Evolutionary conservation across 441 rosid species (phyloP), one percentile per base, ranked within the genome.

Genomic region (Cnidoscolus chayamansa): DNA sequence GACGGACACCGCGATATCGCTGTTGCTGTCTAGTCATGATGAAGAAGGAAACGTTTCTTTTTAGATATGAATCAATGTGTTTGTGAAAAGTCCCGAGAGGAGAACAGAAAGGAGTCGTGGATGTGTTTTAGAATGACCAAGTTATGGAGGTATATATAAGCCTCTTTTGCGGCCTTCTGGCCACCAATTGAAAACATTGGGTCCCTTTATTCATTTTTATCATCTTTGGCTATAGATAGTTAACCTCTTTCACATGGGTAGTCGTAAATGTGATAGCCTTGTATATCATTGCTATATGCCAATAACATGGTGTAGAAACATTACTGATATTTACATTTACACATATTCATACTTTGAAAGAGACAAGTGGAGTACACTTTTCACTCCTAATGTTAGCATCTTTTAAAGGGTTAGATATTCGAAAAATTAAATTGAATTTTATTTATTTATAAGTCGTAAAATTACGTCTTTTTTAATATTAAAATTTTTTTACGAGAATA

Each of bases 1-100:
- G 99, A 45, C 99, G 90, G 50, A 94, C 99, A 13, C 99, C 99
- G 17, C 98, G 91, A 76, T 87, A 94, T 19, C 99, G 84, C 74
- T 90, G 97, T 74, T 90, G 98, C 12, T 89, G 90, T 76, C 91
- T 81, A 19, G 94, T 87, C 96, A 91, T 90, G 67, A 56, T 65
- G n/a, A 43, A 35, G 50, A 48, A n/a, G 25, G 69, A 68, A 71
- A 74, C 65, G 75, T 74, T 62, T 77, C 37, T 0, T 16, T 20
- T 63, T 43, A 35, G 72, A 8, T 49, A 40, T 6, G 7, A 35
- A 35, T 40, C 45, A 8, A 32, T 4, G 78, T 69, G 82, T 80
- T 65, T 68, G 79, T 63, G 72, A 35, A 68, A 83, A 73, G 84
- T 60, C 56, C 40, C 20, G 70, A 70, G 66, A 74, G 45, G 31